Base-by-base conservation (phyloP, 805 yeast species). In the Cyberlindnera mycetangii region DNA sequence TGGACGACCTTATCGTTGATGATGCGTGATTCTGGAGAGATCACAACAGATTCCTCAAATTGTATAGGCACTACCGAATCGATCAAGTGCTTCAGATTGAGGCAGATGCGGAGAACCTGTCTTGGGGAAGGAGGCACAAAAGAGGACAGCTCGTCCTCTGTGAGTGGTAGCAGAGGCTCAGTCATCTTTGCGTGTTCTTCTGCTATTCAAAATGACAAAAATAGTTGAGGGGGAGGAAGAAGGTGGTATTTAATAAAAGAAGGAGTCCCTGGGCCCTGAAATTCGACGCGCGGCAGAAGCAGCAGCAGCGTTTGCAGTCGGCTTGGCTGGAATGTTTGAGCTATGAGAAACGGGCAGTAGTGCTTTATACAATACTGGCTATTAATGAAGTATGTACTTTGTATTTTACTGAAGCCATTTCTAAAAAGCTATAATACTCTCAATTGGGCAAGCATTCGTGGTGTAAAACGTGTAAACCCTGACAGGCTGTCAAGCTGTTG, bases 51-150 rank as follows among this genome's bases (percentile, higher is more conserved):
- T 14, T 67, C 72, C 10, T 72, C 75, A 49, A 80, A 75, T n/a
- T 77, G 78, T 32, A 83, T 74, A 0, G 93, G 90, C 25, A 89
- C 74, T 14, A 84, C 70, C 34, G 75, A 70, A 64, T 89, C 96
- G 44, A 89, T 81, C 28, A 89, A 67, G 39, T 71, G 68, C 61
- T 88, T 89, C 59, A 89, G 70, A 54, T 87, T 85, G 50, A 85
- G 67, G 15, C 92, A 83, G 39, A 89, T 76, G 39, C 89, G 70
- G 40, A 83, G 67, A 2, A 78, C 72, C 61, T 83, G 95, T 48
- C 88, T 72, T 4, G 90, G 73, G 34, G 78, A 74, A 10, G 89
- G 89, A 5, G 51, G 50, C 14, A 52, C 41, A 24, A 47, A 49
- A 1, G 49, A 42, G 27, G 55, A 51, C 31, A 54, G 37, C 43